A percentile compares a stretch with the other conserved stretches of the same genome.
phyloP scores from a whole-genome alignment of 352 stramenopile genomes.

The Pseudoperonospora humuli region DNA sequence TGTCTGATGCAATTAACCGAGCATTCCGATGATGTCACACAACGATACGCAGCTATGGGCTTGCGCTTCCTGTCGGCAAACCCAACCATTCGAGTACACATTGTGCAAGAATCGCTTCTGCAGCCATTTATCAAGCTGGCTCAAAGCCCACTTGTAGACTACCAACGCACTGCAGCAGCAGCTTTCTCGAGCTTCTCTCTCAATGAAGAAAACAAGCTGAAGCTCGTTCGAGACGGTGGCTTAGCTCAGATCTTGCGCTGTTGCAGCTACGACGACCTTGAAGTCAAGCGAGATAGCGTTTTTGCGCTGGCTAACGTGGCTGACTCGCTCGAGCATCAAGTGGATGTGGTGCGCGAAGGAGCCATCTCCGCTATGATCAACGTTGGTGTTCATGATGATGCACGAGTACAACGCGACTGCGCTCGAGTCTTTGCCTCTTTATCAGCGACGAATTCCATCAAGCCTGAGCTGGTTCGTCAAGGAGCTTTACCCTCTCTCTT shows the following conservation, averaged over 20 bases:
- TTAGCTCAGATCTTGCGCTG: slow-evolving; percentile 87
- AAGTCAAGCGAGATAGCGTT: slow-evolving; percentile 88
- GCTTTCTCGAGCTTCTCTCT: slow-evolving; percentile 89
- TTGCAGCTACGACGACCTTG: slow-evolving; percentile 86
- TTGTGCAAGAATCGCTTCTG: slow-evolving; percentile 87
- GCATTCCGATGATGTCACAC: slow-evolving; percentile 84
- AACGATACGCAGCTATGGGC: slow-evolving; percentile 93
- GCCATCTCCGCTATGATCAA: slow-evolving; percentile 74
- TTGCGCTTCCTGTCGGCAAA: slow-evolving; percentile 92
- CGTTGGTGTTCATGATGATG: slow-evolving; percentile 72
- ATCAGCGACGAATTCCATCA: slow-evolving; percentile 77
- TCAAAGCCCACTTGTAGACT: slow-evolving; percentile 85
- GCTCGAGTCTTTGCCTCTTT: slow-evolving; percentile 89
- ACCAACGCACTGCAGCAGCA: slow-evolving; percentile 88
- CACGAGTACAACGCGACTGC: slow-evolving; percentile 90
- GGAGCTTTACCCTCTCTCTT: slow-evolving; percentile 85
- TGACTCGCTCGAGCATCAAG: slow-evolving; percentile 85
- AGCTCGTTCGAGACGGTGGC: slow-evolving; percentile 89
- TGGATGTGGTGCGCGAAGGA: slow-evolving; percentile 85
- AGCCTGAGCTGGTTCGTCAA: slow-evolving; percentile 80
- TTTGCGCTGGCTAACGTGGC: slow-evolving; percentile 93
- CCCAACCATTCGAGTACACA: slow-evolving; percentile 88
- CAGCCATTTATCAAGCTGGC: slow-evolving; percentile 89
- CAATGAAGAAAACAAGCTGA: slow-evolving; percentile 91
- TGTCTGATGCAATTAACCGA: slow-evolving; percentile 87